Conservation (phyloP, 108 stramenopile species). For the Cafeteria roenbergensis region DNA sequence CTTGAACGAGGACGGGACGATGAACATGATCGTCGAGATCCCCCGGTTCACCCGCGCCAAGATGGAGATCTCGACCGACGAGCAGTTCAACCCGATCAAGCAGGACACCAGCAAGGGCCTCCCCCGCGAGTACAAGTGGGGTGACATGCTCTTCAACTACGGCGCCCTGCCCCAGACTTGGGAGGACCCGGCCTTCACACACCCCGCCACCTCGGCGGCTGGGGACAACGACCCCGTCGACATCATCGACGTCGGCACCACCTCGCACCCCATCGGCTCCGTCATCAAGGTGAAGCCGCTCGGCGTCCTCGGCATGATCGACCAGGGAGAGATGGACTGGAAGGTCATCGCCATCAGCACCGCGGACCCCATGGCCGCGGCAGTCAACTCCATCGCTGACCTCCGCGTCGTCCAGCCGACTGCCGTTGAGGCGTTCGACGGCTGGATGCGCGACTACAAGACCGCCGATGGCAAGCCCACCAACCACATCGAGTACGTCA, state of each 20-base stretch:
- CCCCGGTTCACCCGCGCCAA: conserved; percentile 96
- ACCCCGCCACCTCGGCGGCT: conserved; percentile 78
- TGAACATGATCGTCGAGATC: conserved; percentile 92
- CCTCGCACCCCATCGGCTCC: conserved; percentile 59
- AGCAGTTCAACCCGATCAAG: conserved; percentile 84
- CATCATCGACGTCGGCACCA: conserved; percentile 89
- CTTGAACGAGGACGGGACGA: conserved; percentile 16
- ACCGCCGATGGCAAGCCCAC: conserved; percentile 94
- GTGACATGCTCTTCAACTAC: conserved; percentile 95
- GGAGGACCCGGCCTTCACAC: conserved; percentile 63
- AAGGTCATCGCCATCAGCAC: conserved; percentile 83
- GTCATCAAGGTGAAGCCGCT: conserved; percentile 83
- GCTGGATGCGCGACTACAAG: conserved; percentile 99
- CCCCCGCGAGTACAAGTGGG: conserved; percentile 68
- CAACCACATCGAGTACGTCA: conserved; percentile 10
- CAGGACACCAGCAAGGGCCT: conserved; percentile 97
- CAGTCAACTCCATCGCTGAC: conserved; percentile 90
- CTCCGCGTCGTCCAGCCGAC: conserved; percentile 79
- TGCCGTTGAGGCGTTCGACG: conserved; percentile 53
- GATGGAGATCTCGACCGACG: conserved; percentile 96
- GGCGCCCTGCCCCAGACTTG: conserved; percentile 98
- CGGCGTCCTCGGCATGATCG: conserved; percentile 98
- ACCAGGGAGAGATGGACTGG: conserved; percentile 99
- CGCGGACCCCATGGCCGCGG: conserved; percentile 77
- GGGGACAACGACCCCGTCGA: conserved; percentile 98